phyloP scores from a whole-genome alignment of 208 protist species.

The Crithidia thermophila region DNA sequence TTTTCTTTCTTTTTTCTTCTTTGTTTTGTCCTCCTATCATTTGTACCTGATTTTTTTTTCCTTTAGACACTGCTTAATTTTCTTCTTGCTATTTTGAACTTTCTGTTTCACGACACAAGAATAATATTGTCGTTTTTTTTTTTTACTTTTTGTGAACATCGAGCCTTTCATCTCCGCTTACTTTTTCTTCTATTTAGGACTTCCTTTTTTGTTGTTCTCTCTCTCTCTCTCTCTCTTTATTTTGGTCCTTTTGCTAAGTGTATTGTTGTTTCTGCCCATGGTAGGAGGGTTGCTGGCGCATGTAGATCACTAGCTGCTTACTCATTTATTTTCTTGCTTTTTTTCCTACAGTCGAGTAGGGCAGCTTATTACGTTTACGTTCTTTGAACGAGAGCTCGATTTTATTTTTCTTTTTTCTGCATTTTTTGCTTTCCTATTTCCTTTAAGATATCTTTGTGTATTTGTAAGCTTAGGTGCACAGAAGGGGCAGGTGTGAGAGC shows the following conservation, averaged over 20 bases:
- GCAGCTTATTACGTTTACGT: no score
- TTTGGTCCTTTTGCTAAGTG: neutral
- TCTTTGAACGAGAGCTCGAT: no score
- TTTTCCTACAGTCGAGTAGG: no score
- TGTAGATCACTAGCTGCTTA: no score
- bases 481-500: neutral
- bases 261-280: neutral
- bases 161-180: neutral
- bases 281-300: no score
- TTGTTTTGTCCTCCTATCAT: slow-evolving; percentile 4
- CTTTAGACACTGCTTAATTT: neutral
- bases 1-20: slow-evolving; percentile 13
- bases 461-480: slow-evolving; percentile 9
- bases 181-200: neutral
- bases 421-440: neutral
- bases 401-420: neutral
- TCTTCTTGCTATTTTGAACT: neutral
- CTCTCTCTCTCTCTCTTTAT: neutral
- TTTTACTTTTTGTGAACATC: no score
- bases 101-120: neutral
- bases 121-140: neutral
- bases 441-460: neutral
- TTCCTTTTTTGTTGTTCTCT: neutral
- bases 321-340: no score
- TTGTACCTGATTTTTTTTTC: no score